Percentiles rank a stretch among this genome's conserved stretches.
phyloP scores from a whole-genome alignment of 306 rosid species.

The Sechiopsis laciniata region DNA sequence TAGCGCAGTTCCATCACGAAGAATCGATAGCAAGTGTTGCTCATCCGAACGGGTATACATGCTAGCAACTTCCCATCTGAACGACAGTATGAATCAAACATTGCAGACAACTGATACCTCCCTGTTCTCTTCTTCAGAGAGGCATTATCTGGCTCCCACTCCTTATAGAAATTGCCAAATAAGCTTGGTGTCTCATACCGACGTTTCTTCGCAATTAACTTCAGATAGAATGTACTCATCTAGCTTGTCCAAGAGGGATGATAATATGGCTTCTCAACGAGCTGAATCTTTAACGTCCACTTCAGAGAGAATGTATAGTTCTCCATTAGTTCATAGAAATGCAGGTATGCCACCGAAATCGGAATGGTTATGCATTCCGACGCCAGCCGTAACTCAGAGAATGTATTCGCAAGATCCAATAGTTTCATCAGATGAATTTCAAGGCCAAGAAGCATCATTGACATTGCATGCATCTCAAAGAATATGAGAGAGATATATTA shows the following conservation, averaged over 20 bases:
- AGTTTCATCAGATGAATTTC: constrained; percentile 44
- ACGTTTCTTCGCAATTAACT: constrained; percentile 31
- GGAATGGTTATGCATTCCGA: constrained; percentile 40
- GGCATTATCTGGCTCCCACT: constrained; percentile 30
- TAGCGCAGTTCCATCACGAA: constrained; percentile 22
- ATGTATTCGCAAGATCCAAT: constrained; percentile 42
- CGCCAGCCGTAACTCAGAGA: constrained; percentile 38
- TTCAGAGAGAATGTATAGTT: constrained; percentile 35
- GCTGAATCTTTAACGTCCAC: constrained; percentile 33
- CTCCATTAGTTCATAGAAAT: constrained; percentile 38
- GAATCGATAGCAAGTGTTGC: constrained; percentile 24
- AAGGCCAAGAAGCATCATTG: constrained; percentile 40
- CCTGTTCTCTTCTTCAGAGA: constrained; percentile 36
- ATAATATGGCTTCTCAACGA: constrained; percentile 30
- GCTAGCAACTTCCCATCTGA: constrained; percentile 31
- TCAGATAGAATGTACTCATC: constrained; percentile 38
- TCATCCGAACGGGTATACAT: constrained; percentile 29
- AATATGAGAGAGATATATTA: constrained; percentile 24
- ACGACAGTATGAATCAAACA: constrained; percentile 30
- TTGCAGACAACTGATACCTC: constrained; percentile 25
- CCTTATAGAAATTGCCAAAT: constrained; percentile 28
- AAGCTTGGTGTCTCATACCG: constrained; percentile 36
- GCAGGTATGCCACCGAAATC: constrained; percentile 27
- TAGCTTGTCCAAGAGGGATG: constrained; percentile 38
- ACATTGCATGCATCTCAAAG: constrained; percentile 40